Percentiles rank a stretch among this genome's conserved stretches.
These are phyloP conservation scores for Fraxinus sp. DNA, from an alignment of 305 asterid species.

Conservation along the genomic window DNA sequence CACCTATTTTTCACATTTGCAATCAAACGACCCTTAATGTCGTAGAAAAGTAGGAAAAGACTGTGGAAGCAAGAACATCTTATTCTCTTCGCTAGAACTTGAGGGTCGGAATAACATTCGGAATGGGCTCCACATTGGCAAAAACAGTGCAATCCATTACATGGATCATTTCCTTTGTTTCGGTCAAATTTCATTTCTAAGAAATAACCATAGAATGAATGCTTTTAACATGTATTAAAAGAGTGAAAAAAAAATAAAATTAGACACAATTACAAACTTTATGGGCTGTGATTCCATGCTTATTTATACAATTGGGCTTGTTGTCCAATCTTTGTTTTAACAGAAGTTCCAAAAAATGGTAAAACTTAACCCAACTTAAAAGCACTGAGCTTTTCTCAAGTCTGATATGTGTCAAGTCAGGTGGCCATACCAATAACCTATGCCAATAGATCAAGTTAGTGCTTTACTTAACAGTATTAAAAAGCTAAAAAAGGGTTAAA, in stretches of 20 bases:
- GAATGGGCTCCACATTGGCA: neutral
- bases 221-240: neutral
- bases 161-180: too few relatives aligned
- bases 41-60: neutral
- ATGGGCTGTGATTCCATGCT: neutral
- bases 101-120: neutral
- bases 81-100: neutral
- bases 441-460: too few relatives aligned
- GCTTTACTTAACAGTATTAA: too few relatives aligned
- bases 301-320: too few relatives aligned
- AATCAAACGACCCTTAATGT: too few relatives aligned
- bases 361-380: neutral
- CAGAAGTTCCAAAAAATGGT: neutral
- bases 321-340: neutral
- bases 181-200: too few relatives aligned
- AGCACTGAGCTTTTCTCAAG: neutral
- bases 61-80: neutral
- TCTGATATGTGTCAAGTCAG: neutral
- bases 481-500: too few relatives aligned
- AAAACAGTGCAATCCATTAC: too few relatives aligned
- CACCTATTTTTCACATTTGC: too few relatives aligned
- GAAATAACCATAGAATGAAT: neutral
- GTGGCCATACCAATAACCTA: neutral
- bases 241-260: neutral
- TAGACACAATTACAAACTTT: neutral